phyloP scores from a whole-genome alignment of 352 stramenopile species.

The Globisporangium cederbergense region DNA sequence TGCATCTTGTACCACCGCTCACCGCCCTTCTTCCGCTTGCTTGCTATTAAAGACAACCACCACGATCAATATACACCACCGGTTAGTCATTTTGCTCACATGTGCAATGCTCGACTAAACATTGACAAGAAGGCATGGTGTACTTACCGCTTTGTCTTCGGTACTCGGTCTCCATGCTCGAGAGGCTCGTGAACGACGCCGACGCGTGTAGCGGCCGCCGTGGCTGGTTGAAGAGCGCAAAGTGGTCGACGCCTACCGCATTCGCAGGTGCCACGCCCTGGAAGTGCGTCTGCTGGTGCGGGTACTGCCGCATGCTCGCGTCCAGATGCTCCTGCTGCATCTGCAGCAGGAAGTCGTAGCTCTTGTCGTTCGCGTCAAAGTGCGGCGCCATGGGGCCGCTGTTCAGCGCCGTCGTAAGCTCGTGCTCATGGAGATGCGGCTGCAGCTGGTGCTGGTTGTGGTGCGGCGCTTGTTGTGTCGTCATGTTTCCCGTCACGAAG shows the following conservation, averaged over 20 bases:
- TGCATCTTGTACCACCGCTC: conserved; percentile 72
- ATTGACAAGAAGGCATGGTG: not conserved
- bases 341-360: conserved; percentile 57
- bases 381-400: conserved; percentile 1
- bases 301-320: conserved; percentile 37
- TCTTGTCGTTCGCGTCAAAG: conserved; percentile 28
- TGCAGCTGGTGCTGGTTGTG: not conserved
- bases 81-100: not conserved
- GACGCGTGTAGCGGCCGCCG: conserved; percentile 55
- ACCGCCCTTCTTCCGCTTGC: conserved; percentile 60
- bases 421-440: not conserved
- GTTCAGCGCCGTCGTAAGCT: not conserved
- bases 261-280: not conserved
- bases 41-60: conserved; percentile 23
- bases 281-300: conserved; percentile 33
- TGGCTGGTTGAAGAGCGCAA: conserved; percentile 20
- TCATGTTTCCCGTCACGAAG: conserved; percentile 4
- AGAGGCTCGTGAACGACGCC: conserved; percentile 67
- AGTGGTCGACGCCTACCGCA: conserved; percentile 14
- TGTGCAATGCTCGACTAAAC: not conserved
- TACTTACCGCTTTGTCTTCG: conserved; percentile 40
- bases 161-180: conserved; percentile 70
- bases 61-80: conserved; percentile 2
- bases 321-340: conserved; percentile 47
- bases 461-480: conserved; percentile 1